Base-by-base conservation (phyloP, 73 alveolate species). In the Symbiodinium natans region DNA sequence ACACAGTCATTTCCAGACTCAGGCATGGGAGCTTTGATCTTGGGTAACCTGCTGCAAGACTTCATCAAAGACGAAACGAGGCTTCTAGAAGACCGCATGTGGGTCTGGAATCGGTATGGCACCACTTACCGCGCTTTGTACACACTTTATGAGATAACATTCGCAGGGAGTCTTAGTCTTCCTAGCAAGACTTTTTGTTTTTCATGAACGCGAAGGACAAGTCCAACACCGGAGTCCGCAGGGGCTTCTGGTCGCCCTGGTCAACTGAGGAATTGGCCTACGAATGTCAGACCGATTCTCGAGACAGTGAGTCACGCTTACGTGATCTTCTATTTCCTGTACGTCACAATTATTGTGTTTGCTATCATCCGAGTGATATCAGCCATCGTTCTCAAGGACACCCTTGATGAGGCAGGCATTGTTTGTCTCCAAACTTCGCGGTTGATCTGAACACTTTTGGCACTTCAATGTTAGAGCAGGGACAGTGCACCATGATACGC, bases 51-150 rank as follows among this genome's bases (percentile, higher is more conserved):
- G 87, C 88, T 90, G 43, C 97, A 90, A 31, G 97, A 90, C 38
- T 90, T 71, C 39, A 90, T 90, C 97, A 90, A 11, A 41, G 97
- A 90, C 40, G 97, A 90, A 39, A 31, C 38, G 25, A 27, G 46
- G 17, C 1, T 25, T 15, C 21, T 90, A 39, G 97, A 90, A 74
- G 95, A 88, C 73, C 38, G 97, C 19, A n/a, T 68, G 36, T 90
- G 97, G 97, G 88, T 90, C 31, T 90, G 97, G 97, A 17, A 29
- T 41, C 97, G 88, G 54, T 90, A 90, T 34, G 97, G 97, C 80
- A 90, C 97, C 29, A 90, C 97, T 23, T 90, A 90, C 87, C 87
- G 97, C 6, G 97, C 97, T 5, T 39, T 90, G 43, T 71, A 90
- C 87, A 90, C 97, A 2, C 86, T 88, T n/a, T 63, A 63, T 63